Evolutionary conservation across 345 rosid genomes (phyloP), one percentile per base, ranked within the genome.

Genomic region (Trapa incisa): DNA sequence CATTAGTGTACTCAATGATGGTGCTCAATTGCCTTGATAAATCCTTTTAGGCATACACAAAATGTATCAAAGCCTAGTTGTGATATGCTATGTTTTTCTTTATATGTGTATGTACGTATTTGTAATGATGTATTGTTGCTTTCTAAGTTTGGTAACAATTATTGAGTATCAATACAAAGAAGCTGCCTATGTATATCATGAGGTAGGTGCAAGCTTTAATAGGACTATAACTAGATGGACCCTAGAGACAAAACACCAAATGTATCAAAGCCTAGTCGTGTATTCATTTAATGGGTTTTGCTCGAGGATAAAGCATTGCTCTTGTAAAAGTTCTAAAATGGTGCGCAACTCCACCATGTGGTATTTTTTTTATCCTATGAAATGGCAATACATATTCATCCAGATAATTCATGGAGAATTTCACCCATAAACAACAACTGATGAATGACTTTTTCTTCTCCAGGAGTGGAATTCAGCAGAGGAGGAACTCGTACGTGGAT

Each of bases 391-490:
- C 29, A 52, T 22, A 1, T 54, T 54, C 60, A 6, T 50, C 56
- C 2, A 15, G 17, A 50, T 29, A 43, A 36, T 45, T 45, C 29
- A 22, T 22, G 29, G 48, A 7, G 11, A 2, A 45, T 45, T 45
- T 45, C 48, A 1, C 11, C 48, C 12, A 45, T 7, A 6, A 6
- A 6, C 0, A 45, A 45, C 8, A 45, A 45, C 1, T 45, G 1
- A 45, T 45, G 12, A 6, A 45, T 45, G 43, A 7, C 11, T 6
- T 45, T 45, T 45, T 45, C 11, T 45, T 16, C 5, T 67, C 47
- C 50, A 81, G 85, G 85, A 81, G 68, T 64, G 85, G 85, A 13
- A 61, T 81, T 54, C 85, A 81, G 32, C 80, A 81, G 74, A 76
- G 85, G 71, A 81, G 82, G 72, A 81, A 81, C 38, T 81, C 85